Conservation (phyloP, 176 grass and related monocot genomes). For the Eragrostis curvula region DNA sequence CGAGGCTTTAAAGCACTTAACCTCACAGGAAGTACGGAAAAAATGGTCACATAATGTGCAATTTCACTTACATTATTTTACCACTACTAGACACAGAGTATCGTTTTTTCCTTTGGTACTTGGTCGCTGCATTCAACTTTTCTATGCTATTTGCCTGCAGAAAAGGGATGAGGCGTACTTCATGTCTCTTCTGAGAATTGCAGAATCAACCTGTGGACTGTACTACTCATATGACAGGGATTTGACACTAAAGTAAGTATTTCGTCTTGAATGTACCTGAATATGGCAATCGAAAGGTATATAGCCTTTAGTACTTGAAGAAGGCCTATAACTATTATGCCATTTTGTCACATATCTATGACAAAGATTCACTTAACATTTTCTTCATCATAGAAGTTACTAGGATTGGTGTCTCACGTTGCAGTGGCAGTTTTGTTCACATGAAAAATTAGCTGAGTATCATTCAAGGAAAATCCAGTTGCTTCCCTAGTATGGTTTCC, state of each 20-base stretch:
- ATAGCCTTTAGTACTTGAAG: background rate
- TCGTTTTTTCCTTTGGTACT: slow-evolving; percentile 27
- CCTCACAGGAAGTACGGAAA: slow-evolving; percentile 80
- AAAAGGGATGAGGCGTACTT: slow-evolving; percentile 96
- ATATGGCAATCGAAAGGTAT: slow-evolving; percentile 19
- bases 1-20: slow-evolving; percentile 84
- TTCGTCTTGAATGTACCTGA: slow-evolving; percentile 17
- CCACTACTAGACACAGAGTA: background rate
- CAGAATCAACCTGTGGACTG: slow-evolving; percentile 80
- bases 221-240: slow-evolving; percentile 93
- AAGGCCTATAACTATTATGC: background rate
- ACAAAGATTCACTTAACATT: slow-evolving; percentile 14
- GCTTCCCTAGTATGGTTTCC: slow-evolving; percentile 3
- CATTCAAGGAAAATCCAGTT: background rate
- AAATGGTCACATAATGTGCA: slow-evolving; percentile 22
- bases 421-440: background rate
- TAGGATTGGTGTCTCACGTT: background rate
- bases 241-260: slow-evolving; percentile 89
- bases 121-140: slow-evolving; percentile 23
- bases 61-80: slow-evolving; percentile 35
- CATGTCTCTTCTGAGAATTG: slow-evolving; percentile 89
- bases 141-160: slow-evolving; percentile 53
- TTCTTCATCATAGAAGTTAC: slow-evolving; percentile 33
- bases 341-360: background rate
- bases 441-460: background rate